Evolutionary conservation across 2,329 filamentous ascomycete genomes (phyloP), one percentile per base, ranked within the genome.

Genomic region (Apiospora arundinis): DNA sequence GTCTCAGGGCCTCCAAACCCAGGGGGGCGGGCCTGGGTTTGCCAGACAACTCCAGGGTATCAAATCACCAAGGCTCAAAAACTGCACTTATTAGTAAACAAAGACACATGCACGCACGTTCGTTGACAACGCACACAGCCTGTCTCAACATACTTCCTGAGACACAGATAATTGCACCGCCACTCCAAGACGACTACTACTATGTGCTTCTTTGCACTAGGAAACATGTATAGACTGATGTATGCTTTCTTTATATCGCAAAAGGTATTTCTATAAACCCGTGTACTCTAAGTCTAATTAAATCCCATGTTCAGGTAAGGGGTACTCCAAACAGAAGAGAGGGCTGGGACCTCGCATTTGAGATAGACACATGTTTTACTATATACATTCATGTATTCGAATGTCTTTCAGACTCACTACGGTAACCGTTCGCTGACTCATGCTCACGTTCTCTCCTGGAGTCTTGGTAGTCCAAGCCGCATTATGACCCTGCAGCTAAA

Each of bases 391-490:
- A 14, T 40, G 21, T 40, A 40, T 63, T 40, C 6, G 56, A 40
- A 63, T 63, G 32, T n/a, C 56, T 40, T 40, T 40, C 56, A 63
- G 21, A 63, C 56, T n/a, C 56, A 63, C 56, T 63, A 63, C 32
- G 40, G 56, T 40, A 63, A 40, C 32, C 56, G 9, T 32, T 63
- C 28, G 11, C 56, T 37, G 28, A n/a, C 21, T 40, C 56, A 12
- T 40, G 56, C 56, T 14, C 56, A 40, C 56, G 37, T 40, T 40
- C 49, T 63, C 52, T 60, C 52, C 25, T 32, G 5, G 52, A 60
- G 28, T 16, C 52, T 37, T 32, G 52, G 16, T 11, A 60, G 52
- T 37, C 52, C 28, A 60, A 37, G 52, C 28, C 52, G 21, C 52
- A 37, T 60, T n/a, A 40, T 37, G 32, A 40, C 56, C 56, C 37